Base-by-base conservation (phyloP, 129 eudicot species). In the Escallonia rubra region DNA sequence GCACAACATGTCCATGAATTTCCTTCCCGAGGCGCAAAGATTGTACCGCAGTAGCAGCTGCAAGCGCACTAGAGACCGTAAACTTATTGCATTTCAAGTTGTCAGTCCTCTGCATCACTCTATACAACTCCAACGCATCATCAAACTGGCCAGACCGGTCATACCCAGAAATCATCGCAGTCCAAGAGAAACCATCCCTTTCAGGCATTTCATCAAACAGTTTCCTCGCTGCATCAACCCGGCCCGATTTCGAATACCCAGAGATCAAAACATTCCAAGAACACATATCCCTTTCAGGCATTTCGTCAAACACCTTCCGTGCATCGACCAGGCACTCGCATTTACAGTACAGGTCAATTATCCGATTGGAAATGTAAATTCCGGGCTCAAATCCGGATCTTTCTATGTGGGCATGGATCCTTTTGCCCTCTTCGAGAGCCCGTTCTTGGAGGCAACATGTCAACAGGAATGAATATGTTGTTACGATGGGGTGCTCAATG, bases 81-180 rank as follows among this genome's bases (percentile, higher is more conserved):
- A 83, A 83, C 76, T 75, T 79, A 77, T 79, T 87, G 59, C 64
- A 64, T 61, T 62, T 62, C 11, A 79, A 57, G 10, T 41, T 58
- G 57, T 71, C 72, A 4, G 64, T 69, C 57, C 39, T 74, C 72
- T 79, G 78, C 95, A 87, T 84, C 10, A 43, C 41, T 71, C 95
- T 79, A 53, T 68, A 84, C 75, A 87, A 40, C 10, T 81, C 73
- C 57, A 87, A 74, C 0, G 86, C 90, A 48, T 77, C 74, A 15
- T 41, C 63, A 3, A 88, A 84, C 34, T 23, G n/a, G 52, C 74
- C 78, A 50, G 67, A 70, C 71, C 74, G 73, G 47, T 81, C 95
- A 63, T 84, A 81, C 50, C 88, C 87, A n/a, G 95, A 84, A 48
- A 87, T 76, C 71, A 87, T 87, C 1, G 88, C 88, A 39, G 88